phyloP scores from a whole-genome alignment of 2,329 filamentous ascomycete species.

The Curvularia verruculosa region DNA sequence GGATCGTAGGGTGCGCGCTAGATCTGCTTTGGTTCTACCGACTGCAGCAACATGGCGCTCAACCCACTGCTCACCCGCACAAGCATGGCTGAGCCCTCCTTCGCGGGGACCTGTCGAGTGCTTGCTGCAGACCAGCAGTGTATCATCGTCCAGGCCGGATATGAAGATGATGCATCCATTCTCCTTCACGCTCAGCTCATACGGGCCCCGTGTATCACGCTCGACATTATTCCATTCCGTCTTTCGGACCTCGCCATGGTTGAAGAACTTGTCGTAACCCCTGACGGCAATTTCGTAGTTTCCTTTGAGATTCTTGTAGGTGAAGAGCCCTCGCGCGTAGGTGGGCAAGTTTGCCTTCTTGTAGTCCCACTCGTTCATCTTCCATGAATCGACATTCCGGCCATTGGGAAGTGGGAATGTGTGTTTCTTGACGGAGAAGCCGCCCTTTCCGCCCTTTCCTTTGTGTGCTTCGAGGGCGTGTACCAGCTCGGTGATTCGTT shows the following conservation, averaged over 20 bases:
- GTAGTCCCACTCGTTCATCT: conserved; percentile 94
- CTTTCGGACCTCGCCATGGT: conserved; percentile 78
- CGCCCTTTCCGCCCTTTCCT: conserved; percentile 52
- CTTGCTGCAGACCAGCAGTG: conserved; percentile 96
- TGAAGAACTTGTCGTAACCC: conserved; percentile 99
- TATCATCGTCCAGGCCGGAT: conserved; percentile 85
- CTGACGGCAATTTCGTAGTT: conserved; percentile 80
- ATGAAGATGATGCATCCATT: conserved; percentile 99
- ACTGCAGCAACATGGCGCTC: conserved; percentile 77
- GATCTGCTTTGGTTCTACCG: conserved; percentile 77
- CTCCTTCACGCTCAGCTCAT: conserved; percentile 95
- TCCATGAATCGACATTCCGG: conserved; percentile 85
- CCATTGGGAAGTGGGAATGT: conserved; percentile 72
- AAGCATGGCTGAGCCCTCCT: conserved; percentile 81
- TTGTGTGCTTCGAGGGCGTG: conserved; percentile 66
- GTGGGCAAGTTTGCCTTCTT: conserved; percentile 85
- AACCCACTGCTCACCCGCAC: conserved; percentile 80
- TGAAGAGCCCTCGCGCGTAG: conserved; percentile 93
- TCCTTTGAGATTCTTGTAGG: conserved; percentile 69
- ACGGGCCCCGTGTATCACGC: conserved; percentile 78
- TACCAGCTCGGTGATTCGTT: conserved; percentile 71
- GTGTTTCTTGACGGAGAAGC: conserved; percentile 79
- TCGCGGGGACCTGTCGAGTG: conserved; percentile 87
- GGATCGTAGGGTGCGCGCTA: conserved; percentile 74
- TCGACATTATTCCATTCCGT: conserved; percentile 85